These are phyloP conservation scores for Hyaloscypha hepaticicola DNA, from an alignment of 495 filamentous ascomycete species.

Conservation along the genomic window DNA sequence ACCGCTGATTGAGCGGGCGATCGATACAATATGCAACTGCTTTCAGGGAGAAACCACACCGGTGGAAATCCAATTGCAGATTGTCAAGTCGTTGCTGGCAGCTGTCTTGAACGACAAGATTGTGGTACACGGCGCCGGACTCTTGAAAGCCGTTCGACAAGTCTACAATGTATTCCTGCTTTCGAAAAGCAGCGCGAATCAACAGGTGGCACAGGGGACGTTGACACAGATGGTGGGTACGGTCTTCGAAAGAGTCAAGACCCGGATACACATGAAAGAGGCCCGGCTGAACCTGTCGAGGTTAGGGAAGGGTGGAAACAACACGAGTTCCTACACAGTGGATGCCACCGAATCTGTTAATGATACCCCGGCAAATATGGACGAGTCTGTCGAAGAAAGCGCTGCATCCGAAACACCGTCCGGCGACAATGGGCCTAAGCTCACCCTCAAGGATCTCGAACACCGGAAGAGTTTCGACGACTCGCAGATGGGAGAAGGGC, in stretches of 20 bases:
- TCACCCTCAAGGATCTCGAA: slow-evolving; percentile 95
- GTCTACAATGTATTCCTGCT: slow-evolving; percentile 99
- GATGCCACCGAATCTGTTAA: slow-evolving; percentile 38
- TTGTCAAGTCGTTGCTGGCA: slow-evolving; percentile 92
- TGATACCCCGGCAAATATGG: slow-evolving; percentile 39
- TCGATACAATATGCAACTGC: slow-evolving; percentile 99
- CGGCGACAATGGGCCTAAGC: slow-evolving; percentile 64
- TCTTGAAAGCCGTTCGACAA: slow-evolving; percentile 96
- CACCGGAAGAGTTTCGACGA: slow-evolving; percentile 92
- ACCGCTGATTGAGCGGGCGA: slow-evolving; percentile 91
- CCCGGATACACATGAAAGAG: slow-evolving; percentile 84
- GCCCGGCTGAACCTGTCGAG: slow-evolving; percentile 53
- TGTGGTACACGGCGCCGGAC: slow-evolving; percentile 93
- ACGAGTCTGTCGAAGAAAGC: slow-evolving; percentile 43
- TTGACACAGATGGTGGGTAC: slow-evolving; percentile 98
- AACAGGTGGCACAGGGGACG: slow-evolving; percentile 94
- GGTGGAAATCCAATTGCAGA: slow-evolving; percentile 90
- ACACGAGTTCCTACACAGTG: slow-evolving; percentile 31
- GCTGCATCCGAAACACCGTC: slow-evolving; percentile 52
- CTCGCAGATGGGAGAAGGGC: slow-evolving; percentile 83
- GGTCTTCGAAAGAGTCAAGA: slow-evolving; percentile 92
- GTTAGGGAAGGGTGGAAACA: slow-evolving; percentile 39
- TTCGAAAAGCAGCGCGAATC: slow-evolving; percentile 85
- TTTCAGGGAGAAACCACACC: slow-evolving; percentile 94
- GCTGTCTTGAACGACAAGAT: slow-evolving; percentile 98